Evolutionary conservation across 495 filamentous ascomycete genomes (phyloP), one percentile per base, ranked within the genome.

Genomic region (Podospora fimiseda): DNA sequence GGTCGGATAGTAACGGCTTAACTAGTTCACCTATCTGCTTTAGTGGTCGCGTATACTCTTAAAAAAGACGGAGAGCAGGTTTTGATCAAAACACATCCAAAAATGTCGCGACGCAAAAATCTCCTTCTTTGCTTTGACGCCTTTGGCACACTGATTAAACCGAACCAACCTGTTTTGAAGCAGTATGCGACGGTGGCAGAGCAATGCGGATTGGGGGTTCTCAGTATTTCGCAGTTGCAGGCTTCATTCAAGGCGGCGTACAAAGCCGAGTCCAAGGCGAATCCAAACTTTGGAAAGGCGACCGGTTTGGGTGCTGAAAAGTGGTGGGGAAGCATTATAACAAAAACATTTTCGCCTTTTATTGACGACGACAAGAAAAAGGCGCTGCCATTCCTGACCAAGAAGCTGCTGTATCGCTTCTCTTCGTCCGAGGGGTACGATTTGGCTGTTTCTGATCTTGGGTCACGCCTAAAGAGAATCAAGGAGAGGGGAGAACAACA

Each of bases 121-220:
- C 77, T 85, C 9, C 73, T 87, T 22, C 66, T 88, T 43, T 86
- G 57, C 51, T 80, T 92, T 53, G 88, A 92, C 66, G 88, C 86
- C 43, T 91, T 91, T 52, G 83, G 79, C 2, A 92, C 88, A 1
- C 71, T 92, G 30, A 89, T 88, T 68, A 67, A 71, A 21, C 88
- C 88, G 3, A 78, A 72, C 51, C 57, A 56, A 9, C 68, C 85
- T 0, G 73, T 91, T 45, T 70, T 75, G 3, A 65, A 75, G 27
- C 83, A 87, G 59, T 92, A 92, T 67, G 75, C 71, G 9, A 57
- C 75, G 6, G 67, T 78, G 16, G 88, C 86, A 1, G 65, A 75
- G 37, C 55, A 70, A 48, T 75, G 78, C 69, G 83, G 84, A n/a
- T 60, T 89, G 39, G 56, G 61, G 18, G 60, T 62, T 38, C 52